Conservation (phyloP, 179 eudicot genomes). For the Pouteria campechiana region DNA sequence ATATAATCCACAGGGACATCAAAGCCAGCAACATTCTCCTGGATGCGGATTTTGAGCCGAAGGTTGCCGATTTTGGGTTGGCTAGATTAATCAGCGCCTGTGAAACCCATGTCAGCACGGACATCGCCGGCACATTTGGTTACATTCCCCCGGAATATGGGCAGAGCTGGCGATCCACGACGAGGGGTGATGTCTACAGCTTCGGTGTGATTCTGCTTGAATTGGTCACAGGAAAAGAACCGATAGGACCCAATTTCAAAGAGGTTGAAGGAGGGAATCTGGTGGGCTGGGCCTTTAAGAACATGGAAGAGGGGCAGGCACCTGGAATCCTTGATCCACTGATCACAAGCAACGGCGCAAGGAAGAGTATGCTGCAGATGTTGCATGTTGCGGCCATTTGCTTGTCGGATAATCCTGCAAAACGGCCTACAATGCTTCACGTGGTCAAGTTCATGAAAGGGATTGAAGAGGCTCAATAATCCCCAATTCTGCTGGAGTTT, state of each 20-base stretch:
- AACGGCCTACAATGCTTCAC: slow-evolving; percentile 36
- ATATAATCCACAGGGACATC: slow-evolving; percentile 41
- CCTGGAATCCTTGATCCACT: slow-evolving; percentile 37
- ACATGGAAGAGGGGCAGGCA: slow-evolving; percentile 24
- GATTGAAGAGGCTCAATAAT: no score
- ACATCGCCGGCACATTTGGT: slow-evolving; percentile 48
- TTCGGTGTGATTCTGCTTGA: slow-evolving; percentile 47
- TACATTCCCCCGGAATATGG: slow-evolving; percentile 54
- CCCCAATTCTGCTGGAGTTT: no score
- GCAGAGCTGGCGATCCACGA: slow-evolving; percentile 44
- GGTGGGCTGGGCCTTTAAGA: slow-evolving; percentile 42
- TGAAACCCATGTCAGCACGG: slow-evolving; percentile 53
- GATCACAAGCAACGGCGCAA: slow-evolving; percentile 31
- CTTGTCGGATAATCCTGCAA: slow-evolving; percentile 32
- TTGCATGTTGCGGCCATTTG: slow-evolving; percentile 34
- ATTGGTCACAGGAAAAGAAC: slow-evolving; percentile 43
- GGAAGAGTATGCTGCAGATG: slow-evolving; percentile 30
- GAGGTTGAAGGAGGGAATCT: slow-evolving; percentile 46
- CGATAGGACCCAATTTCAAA: slow-evolving; percentile 46
- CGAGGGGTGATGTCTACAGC: slow-evolving; percentile 40
- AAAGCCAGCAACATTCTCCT: slow-evolving; percentile 44
- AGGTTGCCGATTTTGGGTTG: slow-evolving; percentile 46
- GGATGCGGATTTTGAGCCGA: slow-evolving; percentile 37
- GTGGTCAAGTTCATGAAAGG: slow-evolving; percentile 36
- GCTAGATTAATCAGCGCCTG: slow-evolving; percentile 46